phyloP scores from a whole-genome alignment of 1,139 yeast species.

The Zhuliangozyma blackwelliae region DNA sequence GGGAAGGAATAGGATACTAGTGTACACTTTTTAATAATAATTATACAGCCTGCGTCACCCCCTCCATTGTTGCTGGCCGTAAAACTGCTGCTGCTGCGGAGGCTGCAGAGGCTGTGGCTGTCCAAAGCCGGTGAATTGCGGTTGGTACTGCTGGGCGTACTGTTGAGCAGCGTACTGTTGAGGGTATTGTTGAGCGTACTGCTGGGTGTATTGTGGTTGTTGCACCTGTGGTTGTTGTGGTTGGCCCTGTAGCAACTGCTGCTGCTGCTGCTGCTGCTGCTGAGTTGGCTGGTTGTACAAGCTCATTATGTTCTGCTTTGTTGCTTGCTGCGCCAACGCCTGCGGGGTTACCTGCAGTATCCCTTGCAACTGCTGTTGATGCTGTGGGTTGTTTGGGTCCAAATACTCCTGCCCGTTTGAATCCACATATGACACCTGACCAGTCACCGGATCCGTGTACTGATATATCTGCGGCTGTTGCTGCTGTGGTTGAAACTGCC shows the following conservation, averaged over 20 bases:
- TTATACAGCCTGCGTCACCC: too few species aligned
- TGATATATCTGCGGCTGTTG: constrained; percentile 47
- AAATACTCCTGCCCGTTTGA: constrained; percentile 56
- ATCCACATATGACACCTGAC: constrained; percentile 56
- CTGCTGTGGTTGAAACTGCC: constrained; percentile 6
- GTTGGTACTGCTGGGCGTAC: constrained; percentile 10
- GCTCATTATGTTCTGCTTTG: constrained; percentile 38
- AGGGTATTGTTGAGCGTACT: constrained; percentile 8
- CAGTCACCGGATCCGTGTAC: constrained; percentile 60
- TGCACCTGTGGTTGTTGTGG: constrained; percentile 5
- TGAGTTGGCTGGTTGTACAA: constrained; percentile 38
- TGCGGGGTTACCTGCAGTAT: constrained; percentile 43
- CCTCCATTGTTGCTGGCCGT: too few species aligned
- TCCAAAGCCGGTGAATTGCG: constrained; percentile 12
- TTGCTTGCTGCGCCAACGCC: constrained; percentile 40
- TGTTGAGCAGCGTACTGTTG: constrained; percentile 9
- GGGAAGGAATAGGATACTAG: constrained; percentile 30
- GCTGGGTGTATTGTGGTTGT: constrained; percentile 6
- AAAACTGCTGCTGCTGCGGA: too few species aligned
- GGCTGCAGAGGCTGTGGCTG: constrained; percentile 9
- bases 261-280: constrained; percentile 17
- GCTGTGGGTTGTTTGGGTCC: constrained; percentile 52
- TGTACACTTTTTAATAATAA: constrained; percentile 21
- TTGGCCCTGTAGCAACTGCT: constrained; percentile 13
- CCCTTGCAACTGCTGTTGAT: constrained; percentile 43